Percentiles rank a stretch among this genome's conserved stretches.
Conservation (phyloP, 257 asterid species). For the Plantago elongata region DNA sequence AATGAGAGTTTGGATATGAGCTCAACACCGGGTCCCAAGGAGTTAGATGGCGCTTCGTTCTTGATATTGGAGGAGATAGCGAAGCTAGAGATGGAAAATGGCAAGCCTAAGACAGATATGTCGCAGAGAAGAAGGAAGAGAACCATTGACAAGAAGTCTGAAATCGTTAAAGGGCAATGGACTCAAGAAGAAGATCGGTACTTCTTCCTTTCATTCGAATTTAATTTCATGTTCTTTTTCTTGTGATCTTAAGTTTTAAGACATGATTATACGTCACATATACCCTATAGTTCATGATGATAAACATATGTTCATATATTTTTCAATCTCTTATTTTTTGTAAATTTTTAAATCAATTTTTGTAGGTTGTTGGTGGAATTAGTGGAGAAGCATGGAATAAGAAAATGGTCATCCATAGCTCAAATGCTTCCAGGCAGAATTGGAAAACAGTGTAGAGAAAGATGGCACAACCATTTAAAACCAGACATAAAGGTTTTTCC, state of each 20-base stretch:
- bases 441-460: constrained; percentile 85
- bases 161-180: constrained; percentile 56
- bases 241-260: not conserved
- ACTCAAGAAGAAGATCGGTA: constrained; percentile 60
- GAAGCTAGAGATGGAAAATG: not conserved
- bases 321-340: not conserved
- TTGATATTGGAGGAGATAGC: constrained; percentile 4
- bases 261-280: not conserved
- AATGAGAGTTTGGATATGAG: constrained; percentile 12
- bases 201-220: not conserved
- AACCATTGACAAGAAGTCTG: constrained; percentile 18
- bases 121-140: constrained; percentile 24
- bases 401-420: constrained; percentile 71
- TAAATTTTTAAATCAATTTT: not conserved
- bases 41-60: constrained; percentile 14
- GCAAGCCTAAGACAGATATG: not conserved
- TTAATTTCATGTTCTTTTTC: not conserved
- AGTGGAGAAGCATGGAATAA: constrained; percentile 62
- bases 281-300: no score
- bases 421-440: constrained; percentile 55
- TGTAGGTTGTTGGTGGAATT: constrained; percentile 46
- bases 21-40: not conserved
- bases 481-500: constrained; percentile 63
- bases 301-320: not conserved
- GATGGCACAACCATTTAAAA: constrained; percentile 84